Evolutionary conservation across 2,329 filamentous ascomycete genomes (phyloP).

Genomic region (Paecilomyces sp.): DNA sequence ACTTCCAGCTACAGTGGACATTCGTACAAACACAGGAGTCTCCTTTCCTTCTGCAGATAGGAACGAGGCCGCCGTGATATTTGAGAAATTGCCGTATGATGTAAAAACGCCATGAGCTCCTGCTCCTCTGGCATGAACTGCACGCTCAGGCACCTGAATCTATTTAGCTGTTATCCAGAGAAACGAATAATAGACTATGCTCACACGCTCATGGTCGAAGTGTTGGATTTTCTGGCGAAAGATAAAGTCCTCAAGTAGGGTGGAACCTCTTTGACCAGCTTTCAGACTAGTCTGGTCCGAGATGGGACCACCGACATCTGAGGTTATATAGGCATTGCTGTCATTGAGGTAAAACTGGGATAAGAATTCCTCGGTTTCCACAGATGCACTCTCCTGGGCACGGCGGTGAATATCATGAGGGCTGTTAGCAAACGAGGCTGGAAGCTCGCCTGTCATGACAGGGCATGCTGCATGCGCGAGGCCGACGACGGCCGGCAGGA

Average conservation of each 20-base stretch:
- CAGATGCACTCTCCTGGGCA: constrained; percentile 16
- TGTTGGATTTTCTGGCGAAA: constrained; percentile 65
- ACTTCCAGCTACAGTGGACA: constrained; percentile 66
- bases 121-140: constrained; percentile 63
- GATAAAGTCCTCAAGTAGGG: constrained; percentile 65
- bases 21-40: constrained; percentile 61
- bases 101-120: constrained; percentile 64
- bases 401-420: constrained; percentile 11
- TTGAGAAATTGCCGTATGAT: constrained; percentile 59
- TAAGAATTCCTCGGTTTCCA: constrained; percentile 33
- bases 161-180: not conserved
- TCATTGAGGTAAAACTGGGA: constrained; percentile 46
- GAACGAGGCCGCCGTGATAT: constrained; percentile 63
- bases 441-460: not conserved
- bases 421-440: constrained; percentile 6
- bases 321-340: constrained; percentile 51
- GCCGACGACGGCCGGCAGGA: not conserved
- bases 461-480: not conserved
- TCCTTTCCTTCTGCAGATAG: constrained; percentile 51
- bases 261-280: constrained; percentile 60
- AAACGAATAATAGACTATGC: constrained; percentile 8
- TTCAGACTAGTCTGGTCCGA: constrained; percentile 59
- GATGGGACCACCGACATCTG: constrained; percentile 62
- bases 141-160: constrained; percentile 52
- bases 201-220: constrained; percentile 64